phyloP scores from a whole-genome alignment of 1,284 basidiomycete species.

The Coniferiporia weirii region DNA sequence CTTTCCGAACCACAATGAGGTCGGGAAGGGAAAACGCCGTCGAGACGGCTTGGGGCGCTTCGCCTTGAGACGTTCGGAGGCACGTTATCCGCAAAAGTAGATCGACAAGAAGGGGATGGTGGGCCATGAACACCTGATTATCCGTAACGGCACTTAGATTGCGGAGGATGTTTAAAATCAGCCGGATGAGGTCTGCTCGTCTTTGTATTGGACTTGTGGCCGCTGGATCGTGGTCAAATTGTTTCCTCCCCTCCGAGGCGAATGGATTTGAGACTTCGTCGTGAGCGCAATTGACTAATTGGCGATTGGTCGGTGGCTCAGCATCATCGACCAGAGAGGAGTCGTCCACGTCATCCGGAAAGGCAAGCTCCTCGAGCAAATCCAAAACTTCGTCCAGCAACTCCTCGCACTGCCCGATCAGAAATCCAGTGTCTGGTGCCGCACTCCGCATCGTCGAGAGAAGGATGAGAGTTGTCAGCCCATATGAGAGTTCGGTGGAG shows the following conservation, averaged over 20 bases:
- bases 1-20: conserved; percentile 71
- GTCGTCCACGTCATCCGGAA: conserved; percentile 41
- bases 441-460: conserved; percentile 71
- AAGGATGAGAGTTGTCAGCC: conserved; percentile 84
- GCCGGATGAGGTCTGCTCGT: conserved; percentile 66
- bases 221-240: conserved; percentile 42
- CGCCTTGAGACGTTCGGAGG: conserved; percentile 36
- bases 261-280: conserved; percentile 57
- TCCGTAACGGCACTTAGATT: conserved; percentile 77
- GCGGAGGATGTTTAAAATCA: conserved; percentile 77
- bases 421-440: conserved; percentile 57
- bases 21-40: conserved; percentile 63
- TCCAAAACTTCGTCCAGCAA: conserved; percentile 86
- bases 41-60: conserved; percentile 42
- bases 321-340: conserved; percentile 27
- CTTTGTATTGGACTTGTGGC: conserved; percentile 49
- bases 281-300: conserved; percentile 53
- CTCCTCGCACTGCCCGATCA: conserved; percentile 73
- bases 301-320: conserved; percentile 54
- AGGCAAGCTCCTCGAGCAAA: conserved; percentile 78
- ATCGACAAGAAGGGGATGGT: conserved; percentile 59
- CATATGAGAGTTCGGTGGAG: conserved; percentile 82
- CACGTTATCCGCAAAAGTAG: conserved; percentile 64
- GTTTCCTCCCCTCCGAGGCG: conserved; percentile 43
- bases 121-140: conserved; percentile 67